Evolutionary conservation across 129 eudicot genomes (phyloP), one percentile per base, ranked within the genome.

Genomic region (Lonicera japonica): DNA sequence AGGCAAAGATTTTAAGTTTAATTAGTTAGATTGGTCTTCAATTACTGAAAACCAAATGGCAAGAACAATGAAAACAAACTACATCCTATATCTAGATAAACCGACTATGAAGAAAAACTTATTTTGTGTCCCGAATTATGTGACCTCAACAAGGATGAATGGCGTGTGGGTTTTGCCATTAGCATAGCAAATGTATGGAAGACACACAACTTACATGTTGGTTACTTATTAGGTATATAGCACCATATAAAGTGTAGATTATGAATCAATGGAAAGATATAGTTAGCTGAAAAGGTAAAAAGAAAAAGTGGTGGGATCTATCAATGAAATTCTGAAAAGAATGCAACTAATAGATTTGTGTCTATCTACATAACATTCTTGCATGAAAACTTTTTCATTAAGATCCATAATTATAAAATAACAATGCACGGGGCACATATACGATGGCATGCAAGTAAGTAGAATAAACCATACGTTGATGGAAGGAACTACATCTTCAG

Each of bases 401-500:
- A 17, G 34, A 7, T 56, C 62, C 23, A 8, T 14, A 40, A 36
- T 43, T 20, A 34, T 20, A 18, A 40, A 52, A 38, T 29, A 21
- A 43, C 40, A n/a, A 50, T 11, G 50, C 8, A 14, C 5, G 7
- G 22, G 43, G 23, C 0, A 36, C 43, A 62, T 12, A 20, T 11
- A 12, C 25, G 58, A 52, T 23, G 70, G 9, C 2, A 29, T 1
- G 36, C 38, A 64, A 1, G 9, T 63, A 61, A 18, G 40, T 56
- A 61, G 59, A 45, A 53, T 8, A 66, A 65, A 68, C 13, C 72
- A 60, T 55, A 78, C 80, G 72, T 63, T 73, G 19, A 69, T 69
- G 34, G 67, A 48, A 3, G 84, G 60, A 55, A 63, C 65, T 21
- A 64, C 60, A 78, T 71, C 82, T 46, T 75, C 82, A 66, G 58